Conservation (phyloP, 2,329 filamentous ascomycete genomes). For the Paracoccidioides brasiliensis region DNA sequence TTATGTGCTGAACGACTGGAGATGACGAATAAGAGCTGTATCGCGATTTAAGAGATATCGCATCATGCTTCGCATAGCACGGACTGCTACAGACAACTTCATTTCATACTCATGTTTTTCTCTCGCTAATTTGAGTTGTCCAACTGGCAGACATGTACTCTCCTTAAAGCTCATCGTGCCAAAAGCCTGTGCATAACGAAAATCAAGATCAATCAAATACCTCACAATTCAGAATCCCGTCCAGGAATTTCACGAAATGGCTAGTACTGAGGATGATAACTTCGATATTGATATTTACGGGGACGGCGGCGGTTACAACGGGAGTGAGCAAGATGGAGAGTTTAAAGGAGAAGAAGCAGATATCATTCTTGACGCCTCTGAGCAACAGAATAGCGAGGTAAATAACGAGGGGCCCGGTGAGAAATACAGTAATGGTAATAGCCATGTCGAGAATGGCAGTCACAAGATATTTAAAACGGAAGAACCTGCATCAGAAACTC, state of each 20-base stretch:
- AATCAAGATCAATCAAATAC: constrained; percentile 22
- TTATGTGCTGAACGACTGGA: neutral
- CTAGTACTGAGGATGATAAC: constrained; percentile 48
- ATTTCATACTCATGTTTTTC: constrained; percentile 9
- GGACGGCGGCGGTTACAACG: constrained; percentile 40
- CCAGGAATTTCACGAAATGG: constrained; percentile 24
- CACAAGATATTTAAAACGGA: constrained; percentile 12
- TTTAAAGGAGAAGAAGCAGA: constrained; percentile 29
- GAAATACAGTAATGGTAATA: constrained; percentile 17
- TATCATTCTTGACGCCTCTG: constrained; percentile 27
- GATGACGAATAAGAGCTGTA: neutral
- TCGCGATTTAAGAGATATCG: neutral
- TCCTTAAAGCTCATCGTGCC: constrained; percentile 21
- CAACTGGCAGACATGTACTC: constrained; percentile 32
- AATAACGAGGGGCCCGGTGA: constrained; percentile 12
- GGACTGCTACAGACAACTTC: neutral
- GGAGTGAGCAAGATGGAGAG: constrained; percentile 34
- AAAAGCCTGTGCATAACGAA: constrained; percentile 29
- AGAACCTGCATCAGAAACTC: constrained; percentile 13
- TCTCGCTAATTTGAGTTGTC: constrained; percentile 28
- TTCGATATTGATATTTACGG: constrained; percentile 61
- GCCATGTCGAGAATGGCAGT: constrained; percentile 16
- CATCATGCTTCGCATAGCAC: neutral
- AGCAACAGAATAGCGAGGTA: constrained; percentile 17
- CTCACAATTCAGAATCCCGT: constrained; percentile 5